Percentiles rank a stretch among this genome's conserved stretches.
Evolutionary conservation across 768 basidiomycete genomes (phyloP).

Genomic region (Kwoniella bestiolae): DNA sequence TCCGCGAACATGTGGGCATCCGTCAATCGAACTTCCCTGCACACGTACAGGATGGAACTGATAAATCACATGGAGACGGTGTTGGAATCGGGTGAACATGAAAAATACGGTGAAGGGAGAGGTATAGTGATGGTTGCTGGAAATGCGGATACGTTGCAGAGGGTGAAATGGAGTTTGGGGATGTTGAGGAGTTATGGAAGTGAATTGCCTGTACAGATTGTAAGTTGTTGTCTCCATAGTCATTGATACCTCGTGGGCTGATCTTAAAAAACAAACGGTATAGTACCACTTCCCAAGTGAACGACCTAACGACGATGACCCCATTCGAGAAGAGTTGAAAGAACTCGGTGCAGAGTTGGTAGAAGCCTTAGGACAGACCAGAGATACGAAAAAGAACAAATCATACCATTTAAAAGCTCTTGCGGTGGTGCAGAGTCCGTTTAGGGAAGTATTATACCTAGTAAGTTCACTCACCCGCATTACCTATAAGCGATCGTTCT

Average conservation of each 20-base stretch:
- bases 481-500: background rate
- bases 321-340: slow-evolving; percentile 59
- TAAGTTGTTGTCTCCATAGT: slow-evolving; percentile 20
- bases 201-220: slow-evolving; percentile 51
- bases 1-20: slow-evolving; percentile 51
- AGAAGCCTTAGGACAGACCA: slow-evolving; percentile 47
- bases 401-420: slow-evolving; percentile 56
- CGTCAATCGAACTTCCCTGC: slow-evolving; percentile 48
- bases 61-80: slow-evolving; percentile 52
- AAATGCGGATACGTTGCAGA: slow-evolving; percentile 56
- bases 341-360: slow-evolving; percentile 62
- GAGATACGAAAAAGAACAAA: slow-evolving; percentile 55
- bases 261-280: no score
- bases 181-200: slow-evolving; percentile 45
- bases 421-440: slow-evolving; percentile 54
- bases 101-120: slow-evolving; percentile 48
- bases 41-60: slow-evolving; percentile 45
- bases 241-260: no score
- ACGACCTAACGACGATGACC: slow-evolving; percentile 48
- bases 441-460: slow-evolving; percentile 59
- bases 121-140: slow-evolving; percentile 62
- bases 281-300: slow-evolving; percentile 60
- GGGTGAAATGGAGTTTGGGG: slow-evolving; percentile 46
- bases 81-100: slow-evolving; percentile 23
- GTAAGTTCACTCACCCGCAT: slow-evolving; percentile 38